These are phyloP conservation scores for Saccharomyces pastorianus DNA, from an alignment of 1,139 yeast species.

Conservation along the genomic window DNA sequence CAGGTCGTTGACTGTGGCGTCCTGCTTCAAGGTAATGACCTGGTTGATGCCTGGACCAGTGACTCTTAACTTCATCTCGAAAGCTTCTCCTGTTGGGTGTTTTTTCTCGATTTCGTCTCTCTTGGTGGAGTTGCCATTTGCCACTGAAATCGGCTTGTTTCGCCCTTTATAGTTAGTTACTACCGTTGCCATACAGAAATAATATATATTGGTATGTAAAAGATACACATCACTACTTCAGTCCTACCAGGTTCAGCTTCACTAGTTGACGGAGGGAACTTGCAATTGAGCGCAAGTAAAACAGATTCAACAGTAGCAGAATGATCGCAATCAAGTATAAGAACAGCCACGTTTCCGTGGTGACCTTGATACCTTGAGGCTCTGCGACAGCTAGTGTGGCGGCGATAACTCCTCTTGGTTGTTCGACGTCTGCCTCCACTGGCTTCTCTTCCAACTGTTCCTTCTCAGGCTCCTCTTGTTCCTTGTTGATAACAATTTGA, in stretches of 20 bases:
- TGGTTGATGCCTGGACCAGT: conserved; percentile 15
- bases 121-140: background rate
- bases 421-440: background rate
- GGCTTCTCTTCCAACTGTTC: background rate
- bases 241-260: background rate
- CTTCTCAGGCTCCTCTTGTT: background rate
- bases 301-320: conserved; percentile 9
- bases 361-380: background rate
- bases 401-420: background rate
- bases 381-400: background rate
- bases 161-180: background rate
- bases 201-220: background rate
- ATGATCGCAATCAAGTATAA: conserved; percentile 8
- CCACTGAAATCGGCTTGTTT: background rate
- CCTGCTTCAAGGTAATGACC: conserved; percentile 24
- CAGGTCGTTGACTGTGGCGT: conserved; percentile 19
- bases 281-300: conserved; percentile 11
- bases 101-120: background rate
- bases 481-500: background rate
- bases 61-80: conserved; percentile 28
- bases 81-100: background rate
- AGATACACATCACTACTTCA: conserved; percentile 1
- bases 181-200: background rate
- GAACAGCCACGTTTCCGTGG: conserved; percentile 3
- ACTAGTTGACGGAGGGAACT: conserved; percentile 5